Base-by-base conservation (phyloP, 768 basidiomycete species). In the Naganishia vishniacii region DNA sequence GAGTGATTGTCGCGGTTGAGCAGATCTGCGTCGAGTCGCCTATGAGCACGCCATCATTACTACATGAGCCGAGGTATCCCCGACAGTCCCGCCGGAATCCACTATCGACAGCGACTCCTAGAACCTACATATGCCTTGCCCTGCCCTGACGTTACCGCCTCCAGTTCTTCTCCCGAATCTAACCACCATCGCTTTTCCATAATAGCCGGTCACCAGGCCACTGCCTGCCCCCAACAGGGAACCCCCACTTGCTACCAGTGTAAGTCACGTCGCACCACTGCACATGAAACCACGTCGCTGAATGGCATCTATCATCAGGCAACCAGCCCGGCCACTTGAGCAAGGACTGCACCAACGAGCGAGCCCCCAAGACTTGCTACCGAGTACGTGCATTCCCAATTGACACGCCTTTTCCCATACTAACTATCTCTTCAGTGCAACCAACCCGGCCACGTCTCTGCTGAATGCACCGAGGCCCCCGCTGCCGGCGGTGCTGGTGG, bases 171-270 rank as follows among this genome's bases (percentile, higher is more conserved):
- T 20, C 20, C 25, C 18, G n/a, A 29, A 20, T 25, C 46, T 48
- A 49, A 34, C 28, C 16, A 11, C 23, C 26, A 18, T 12, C 29
- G n/a, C 61, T 40, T 20, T 25, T 20, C 6, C 45, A 20, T 41
- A 25, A n/a, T 49, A 77, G 75, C 74, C 65, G 73, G 70, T 71
- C 75, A 77, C 73, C 66, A 71, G 42, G 75, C 75, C 56, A 63
- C 69, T 32, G 69, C 64, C 48, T 77, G 75, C 70, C 74, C 75
- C 61, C 68, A 64, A 53, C 37, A 68, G 44, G 73, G 71, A 47
- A 70, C 59, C 56, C 73, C 76, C 26, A 73, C 71, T 47, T 77
- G 76, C 65, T 77, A 77, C 74, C 67, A 67, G 31, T 77, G 76
- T 69, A 70, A 31, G 73, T 15, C 15, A 3, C 13, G 20, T 18